Percentiles rank a stretch among this genome's conserved stretches.
Conservation (phyloP, 2,329 filamentous ascomycete genomes). For the Ophiostoma sp. region DNA sequence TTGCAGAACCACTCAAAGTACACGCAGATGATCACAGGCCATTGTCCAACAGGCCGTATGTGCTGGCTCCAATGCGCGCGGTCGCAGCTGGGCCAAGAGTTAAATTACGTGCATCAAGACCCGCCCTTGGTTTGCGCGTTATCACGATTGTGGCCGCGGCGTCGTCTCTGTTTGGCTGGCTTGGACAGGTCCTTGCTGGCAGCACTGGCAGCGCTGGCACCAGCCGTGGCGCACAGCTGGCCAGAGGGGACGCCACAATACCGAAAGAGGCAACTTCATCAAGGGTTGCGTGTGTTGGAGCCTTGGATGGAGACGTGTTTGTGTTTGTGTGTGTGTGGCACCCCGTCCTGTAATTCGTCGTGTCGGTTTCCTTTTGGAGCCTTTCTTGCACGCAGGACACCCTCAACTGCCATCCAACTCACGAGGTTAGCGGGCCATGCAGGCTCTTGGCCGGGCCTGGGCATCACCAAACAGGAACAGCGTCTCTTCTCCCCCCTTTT, state of each 20-base stretch:
- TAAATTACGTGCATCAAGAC: constrained; percentile 24
- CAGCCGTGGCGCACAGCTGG: not conserved
- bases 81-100: not conserved
- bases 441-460: not conserved
- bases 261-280: not conserved
- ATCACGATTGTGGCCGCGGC: constrained; percentile 11
- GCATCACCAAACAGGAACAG: constrained; percentile 12
- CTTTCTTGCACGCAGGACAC: not conserved
- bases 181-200: not conserved
- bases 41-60: not conserved
- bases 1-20: not conserved
- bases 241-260: constrained; percentile 1
- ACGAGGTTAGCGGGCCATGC: constrained; percentile 1
- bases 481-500: not conserved
- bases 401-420: not conserved
- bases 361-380: not conserved
- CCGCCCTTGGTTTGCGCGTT: constrained; percentile 4
- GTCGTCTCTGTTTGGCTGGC: constrained; percentile 12
- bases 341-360: constrained; percentile 3
- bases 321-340: constrained; percentile 7
- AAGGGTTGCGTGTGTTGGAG: not conserved
- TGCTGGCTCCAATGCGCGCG: constrained; percentile 6
- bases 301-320: not conserved
- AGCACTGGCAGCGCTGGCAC: not conserved
- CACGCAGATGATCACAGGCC: not conserved